Evolutionary conservation across 73 alveolate species (phyloP), one percentile per base, ranked within the genome.

Genomic region (Symbiodinium natans): DNA sequence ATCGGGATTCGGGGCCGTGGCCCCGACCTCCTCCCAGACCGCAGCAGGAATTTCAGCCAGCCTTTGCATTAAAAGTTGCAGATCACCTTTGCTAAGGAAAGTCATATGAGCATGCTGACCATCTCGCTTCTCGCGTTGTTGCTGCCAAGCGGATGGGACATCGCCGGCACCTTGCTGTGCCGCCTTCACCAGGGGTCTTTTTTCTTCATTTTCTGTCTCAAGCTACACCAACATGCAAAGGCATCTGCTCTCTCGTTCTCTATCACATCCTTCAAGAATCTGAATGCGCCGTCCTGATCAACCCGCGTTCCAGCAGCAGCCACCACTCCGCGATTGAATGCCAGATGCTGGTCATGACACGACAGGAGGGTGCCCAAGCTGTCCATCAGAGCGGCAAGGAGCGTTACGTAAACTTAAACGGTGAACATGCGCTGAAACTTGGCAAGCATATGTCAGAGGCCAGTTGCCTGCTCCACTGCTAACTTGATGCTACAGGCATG

Each of bases 61-160:
- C 6, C 86, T 40, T 86, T 63, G 56, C 43, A 13, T 52, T n/a
- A 63, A 71, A 25, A 59, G 42, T 43, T 84, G 73, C 89, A 74
- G 42, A 34, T 74, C 84, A 31, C 84, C 42, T 15, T 74, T 74
- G 86, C 97, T 90, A 15, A 90, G 88, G 40, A 90, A 71, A 19
- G 97, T 90, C 56, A 90, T 41, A 43, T 90, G 97, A 90, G 29
- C 39, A 2, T 29, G n/a, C 31, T 27, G 36, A 3, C 97, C 97
- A 90, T 90, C 97, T 29, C 97, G 77, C 77, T 73, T 90, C 31
- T n/a, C 52, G 21, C 84, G 97, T 80, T 68, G 89, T 19, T 71
- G 97, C 10, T 59, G 48, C 97, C 97, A 90, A n/a, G 41, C 68
- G 19, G 56, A n/a, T 17, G 97, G 82, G 23, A 46, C 97, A 10